Evolutionary conservation across 2,329 filamentous ascomycete genomes (phyloP).

Genomic region (Cryphonectria japonica): DNA sequence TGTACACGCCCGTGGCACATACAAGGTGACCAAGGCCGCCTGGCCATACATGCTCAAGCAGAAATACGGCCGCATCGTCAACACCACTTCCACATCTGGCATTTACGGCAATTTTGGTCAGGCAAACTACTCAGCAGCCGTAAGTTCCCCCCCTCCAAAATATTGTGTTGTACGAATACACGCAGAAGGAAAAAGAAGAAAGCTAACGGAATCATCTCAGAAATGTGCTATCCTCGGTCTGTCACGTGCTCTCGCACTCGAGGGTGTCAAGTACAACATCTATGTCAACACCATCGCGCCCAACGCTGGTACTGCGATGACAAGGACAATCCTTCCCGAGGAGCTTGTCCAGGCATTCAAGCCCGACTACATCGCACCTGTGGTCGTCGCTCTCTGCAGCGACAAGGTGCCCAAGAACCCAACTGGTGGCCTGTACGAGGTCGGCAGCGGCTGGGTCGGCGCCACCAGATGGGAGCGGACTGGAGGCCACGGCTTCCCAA

Average conservation of each 20-base stretch:
- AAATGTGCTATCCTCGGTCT: constrained; percentile 94
- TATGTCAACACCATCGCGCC: constrained; percentile 97
- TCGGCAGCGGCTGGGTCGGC: constrained; percentile 91
- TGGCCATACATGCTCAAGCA: constrained; percentile 99
- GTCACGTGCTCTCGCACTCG: constrained; percentile 87
- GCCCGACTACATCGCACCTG: constrained; percentile 94
- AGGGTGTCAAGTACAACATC: constrained; percentile 97
- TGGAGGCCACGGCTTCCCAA: constrained; percentile 87
- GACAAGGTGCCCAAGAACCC: constrained; percentile 84
- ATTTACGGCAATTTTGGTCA: constrained; percentile 99
- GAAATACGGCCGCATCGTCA: constrained; percentile 95
- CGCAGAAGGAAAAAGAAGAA: background rate
- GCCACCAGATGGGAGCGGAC: constrained; percentile 93
- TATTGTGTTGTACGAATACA: background rate
- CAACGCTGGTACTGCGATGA: constrained; percentile 96
- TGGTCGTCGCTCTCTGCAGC: constrained; percentile 82
- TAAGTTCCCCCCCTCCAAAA: constrained; percentile 49
- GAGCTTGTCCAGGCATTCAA: constrained; percentile 99
- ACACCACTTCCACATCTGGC: constrained; percentile 95
- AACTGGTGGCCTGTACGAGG: constrained; percentile 90
- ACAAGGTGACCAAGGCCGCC: constrained; percentile 95
- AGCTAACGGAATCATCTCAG: constrained; percentile 47
- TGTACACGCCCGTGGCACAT: constrained; percentile 92
- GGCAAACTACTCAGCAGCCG: constrained; percentile 91
- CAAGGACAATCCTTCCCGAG: constrained; percentile 88